Percentiles rank a stretch among this genome's conserved stretches.
phyloP scores from a whole-genome alignment of 495 filamentous ascomycete genomes.

The Tuber magnatum region DNA sequence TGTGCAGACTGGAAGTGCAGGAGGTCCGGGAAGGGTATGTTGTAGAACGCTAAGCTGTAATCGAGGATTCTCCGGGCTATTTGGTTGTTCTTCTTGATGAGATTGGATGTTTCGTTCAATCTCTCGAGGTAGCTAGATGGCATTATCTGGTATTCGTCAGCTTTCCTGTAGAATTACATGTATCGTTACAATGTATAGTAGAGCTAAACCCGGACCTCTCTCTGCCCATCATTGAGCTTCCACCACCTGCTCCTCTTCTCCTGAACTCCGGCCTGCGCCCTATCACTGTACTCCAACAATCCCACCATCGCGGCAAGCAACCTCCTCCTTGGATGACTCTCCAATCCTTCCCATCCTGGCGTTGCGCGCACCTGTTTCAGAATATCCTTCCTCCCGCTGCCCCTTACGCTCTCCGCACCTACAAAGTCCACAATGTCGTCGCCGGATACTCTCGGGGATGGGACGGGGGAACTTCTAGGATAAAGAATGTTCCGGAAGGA shows the following conservation, averaged over 20 bases:
- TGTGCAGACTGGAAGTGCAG: conserved; percentile 32
- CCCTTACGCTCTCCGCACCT: neutral
- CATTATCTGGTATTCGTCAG: conserved; percentile 14
- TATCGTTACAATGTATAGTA: neutral
- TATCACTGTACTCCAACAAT: conserved; percentile 38
- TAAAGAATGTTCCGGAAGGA: conserved; percentile 17
- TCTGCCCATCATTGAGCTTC: conserved; percentile 36
- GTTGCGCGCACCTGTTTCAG: conserved; percentile 26
- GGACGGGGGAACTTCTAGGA: neutral
- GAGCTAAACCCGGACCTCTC: conserved; percentile 27
- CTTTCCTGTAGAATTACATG: neutral
- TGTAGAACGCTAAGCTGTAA: conserved; percentile 39
- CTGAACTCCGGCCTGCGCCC: conserved; percentile 30
- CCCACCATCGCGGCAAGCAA: conserved; percentile 41
- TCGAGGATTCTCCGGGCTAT: conserved; percentile 38
- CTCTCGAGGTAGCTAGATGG: conserved; percentile 32
- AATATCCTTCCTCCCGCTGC: conserved; percentile 17
- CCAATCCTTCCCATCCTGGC: conserved; percentile 26
- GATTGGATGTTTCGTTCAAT: conserved; percentile 28
- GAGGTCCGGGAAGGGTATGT: conserved; percentile 38
- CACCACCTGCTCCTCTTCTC: conserved; percentile 36
- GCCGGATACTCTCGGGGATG: neutral
- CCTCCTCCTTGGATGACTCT: conserved; percentile 37
- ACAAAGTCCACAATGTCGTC: neutral
- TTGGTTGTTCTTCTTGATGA: conserved; percentile 35